Evolutionary conservation across 306 rosid genomes (phyloP).

Genomic region (Trifolium fragiferum): DNA sequence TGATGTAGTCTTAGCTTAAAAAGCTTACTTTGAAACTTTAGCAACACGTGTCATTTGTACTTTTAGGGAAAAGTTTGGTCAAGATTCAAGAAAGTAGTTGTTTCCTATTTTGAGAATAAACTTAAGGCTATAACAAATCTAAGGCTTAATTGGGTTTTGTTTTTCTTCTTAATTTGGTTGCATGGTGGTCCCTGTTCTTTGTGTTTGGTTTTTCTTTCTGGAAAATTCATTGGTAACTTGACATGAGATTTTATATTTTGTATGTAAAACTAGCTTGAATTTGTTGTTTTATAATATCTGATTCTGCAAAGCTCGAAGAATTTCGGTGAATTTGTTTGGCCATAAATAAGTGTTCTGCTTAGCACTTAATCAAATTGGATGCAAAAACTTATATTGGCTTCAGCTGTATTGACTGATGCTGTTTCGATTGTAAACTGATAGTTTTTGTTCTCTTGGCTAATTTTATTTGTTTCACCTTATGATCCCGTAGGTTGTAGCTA

Average conservation of each 20-base stretch:
- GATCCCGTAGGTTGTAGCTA: constrained; percentile 34
- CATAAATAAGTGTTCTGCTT: neutral
- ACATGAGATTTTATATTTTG: neutral
- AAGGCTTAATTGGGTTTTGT: constrained; percentile 19
- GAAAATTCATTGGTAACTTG: constrained; percentile 20
- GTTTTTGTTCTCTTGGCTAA: constrained; percentile 5
- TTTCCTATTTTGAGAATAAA: constrained; percentile 26
- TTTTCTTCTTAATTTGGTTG: constrained; percentile 28
- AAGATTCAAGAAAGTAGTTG: constrained; percentile 21
- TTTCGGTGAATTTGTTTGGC: constrained; percentile 17
- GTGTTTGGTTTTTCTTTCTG: constrained; percentile 11
- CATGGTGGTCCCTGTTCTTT: constrained; percentile 14
- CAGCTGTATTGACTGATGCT: neutral
- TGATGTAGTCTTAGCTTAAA: constrained; percentile 11
- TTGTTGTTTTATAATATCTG: constrained; percentile 27
- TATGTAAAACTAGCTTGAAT: constrained; percentile 26
- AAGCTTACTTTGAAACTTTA: constrained; percentile 32
- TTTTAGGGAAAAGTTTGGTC: constrained; percentile 25
- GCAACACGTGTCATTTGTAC: neutral
- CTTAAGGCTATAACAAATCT: constrained; percentile 16
- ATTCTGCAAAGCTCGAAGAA: constrained; percentile 15
- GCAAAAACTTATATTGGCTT: constrained; percentile 19
- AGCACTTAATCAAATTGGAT: neutral
- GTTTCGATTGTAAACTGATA: constrained; percentile 13
- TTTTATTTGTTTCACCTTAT: constrained; percentile 14